These are phyloP conservation scores for Tetrapisispora namnaoensis DNA, from an alignment of 805 yeast species.

Conservation along the genomic window DNA sequence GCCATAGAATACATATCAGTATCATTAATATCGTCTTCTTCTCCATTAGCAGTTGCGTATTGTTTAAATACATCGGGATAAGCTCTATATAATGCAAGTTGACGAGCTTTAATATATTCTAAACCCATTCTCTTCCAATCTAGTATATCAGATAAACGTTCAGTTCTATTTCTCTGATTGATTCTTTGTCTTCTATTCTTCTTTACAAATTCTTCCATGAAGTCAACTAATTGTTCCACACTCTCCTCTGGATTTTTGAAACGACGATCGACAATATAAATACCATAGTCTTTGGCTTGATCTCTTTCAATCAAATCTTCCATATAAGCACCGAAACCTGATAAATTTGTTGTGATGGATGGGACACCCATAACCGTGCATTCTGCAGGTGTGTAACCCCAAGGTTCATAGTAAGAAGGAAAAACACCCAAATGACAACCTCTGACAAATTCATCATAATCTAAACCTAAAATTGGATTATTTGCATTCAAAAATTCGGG, in stretches of 20 bases:
- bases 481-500: conserved; percentile 94
- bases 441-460: conserved; percentile 94
- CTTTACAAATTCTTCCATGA: conserved; percentile 79
- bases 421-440: conserved; percentile 97
- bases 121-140: conserved; percentile 99
- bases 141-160: conserved; percentile 79
- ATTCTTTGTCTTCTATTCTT: conserved; percentile 95
- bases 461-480: conserved; percentile 86
- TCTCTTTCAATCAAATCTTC: conserved; percentile 86
- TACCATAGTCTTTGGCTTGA: conserved; percentile 83
- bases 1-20: conserved; percentile 25
- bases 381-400: conserved; percentile 99
- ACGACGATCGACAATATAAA: conserved; percentile 92
- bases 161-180: conserved; percentile 95
- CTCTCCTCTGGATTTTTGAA: conserved; percentile 87
- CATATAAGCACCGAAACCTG: conserved; percentile 98
- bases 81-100: conserved; percentile 83
- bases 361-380: conserved; percentile 99
- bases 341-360: conserved; percentile 86
- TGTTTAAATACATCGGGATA: conserved; percentile 72
- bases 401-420: conserved; percentile 97
- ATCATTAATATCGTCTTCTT: conserved; percentile 25
- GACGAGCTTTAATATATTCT: conserved; percentile 91
- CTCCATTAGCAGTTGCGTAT: conserved; percentile 16
- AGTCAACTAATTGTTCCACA: conserved; percentile 77